phyloP scores from a whole-genome alignment of 768 basidiomycete genomes.

The Kwoniella bestiolae region DNA sequence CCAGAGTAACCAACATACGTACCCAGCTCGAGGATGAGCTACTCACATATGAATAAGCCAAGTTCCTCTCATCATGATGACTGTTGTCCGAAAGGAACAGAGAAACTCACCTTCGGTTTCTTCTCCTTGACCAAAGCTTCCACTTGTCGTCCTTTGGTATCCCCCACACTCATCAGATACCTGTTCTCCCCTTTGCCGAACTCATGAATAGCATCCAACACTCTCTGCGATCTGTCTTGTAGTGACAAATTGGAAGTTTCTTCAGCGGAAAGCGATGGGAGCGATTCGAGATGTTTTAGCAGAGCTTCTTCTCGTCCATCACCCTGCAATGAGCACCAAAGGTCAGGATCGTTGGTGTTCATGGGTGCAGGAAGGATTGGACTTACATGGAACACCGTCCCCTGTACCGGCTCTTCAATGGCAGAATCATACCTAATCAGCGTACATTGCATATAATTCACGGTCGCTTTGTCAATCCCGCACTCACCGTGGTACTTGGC shows the following conservation, averaged over 20 bases:
- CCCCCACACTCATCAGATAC: constrained; percentile 56
- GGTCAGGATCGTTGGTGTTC: background rate
- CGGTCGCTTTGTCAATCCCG: no score
- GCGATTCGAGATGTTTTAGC: constrained; percentile 43
- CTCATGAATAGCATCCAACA: constrained; percentile 54
- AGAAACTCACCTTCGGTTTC: constrained; percentile 45
- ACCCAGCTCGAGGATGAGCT: constrained; percentile 54
- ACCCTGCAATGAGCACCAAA: constrained; percentile 17
- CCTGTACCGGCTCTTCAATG: constrained; percentile 50
- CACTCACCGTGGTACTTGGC: constrained; percentile 50
- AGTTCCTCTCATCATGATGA: background rate
- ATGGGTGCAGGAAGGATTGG: background rate
- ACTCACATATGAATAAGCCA: background rate
- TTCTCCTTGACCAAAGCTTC: constrained; percentile 47
- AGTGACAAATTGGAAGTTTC: constrained; percentile 28
- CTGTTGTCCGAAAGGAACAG: no score
- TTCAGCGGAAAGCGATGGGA: constrained; percentile 28
- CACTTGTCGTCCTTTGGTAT: constrained; percentile 52
- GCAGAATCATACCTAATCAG: background rate
- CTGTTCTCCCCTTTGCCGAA: constrained; percentile 54
- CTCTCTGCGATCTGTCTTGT: constrained; percentile 41
- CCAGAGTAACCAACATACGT: constrained; percentile 55
- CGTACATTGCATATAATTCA: background rate
- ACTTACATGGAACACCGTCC: constrained; percentile 52
- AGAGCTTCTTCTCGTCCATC: constrained; percentile 54